Percentiles rank a stretch among this genome's conserved stretches.
Evolutionary conservation across 352 stramenopile genomes (phyloP).

Genomic region (Elongisporangium senticosum): DNA sequence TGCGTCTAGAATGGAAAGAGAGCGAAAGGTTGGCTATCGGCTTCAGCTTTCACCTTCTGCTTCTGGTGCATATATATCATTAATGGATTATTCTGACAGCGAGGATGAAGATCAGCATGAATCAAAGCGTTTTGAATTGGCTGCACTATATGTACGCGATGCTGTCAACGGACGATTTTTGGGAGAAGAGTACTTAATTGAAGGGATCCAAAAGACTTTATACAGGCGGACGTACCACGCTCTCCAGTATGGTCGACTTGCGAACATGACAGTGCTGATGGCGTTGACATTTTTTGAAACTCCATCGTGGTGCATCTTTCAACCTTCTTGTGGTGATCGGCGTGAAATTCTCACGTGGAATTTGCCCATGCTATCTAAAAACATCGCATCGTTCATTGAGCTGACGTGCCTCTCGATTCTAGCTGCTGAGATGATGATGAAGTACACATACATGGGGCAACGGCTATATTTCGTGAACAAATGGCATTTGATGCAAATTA

Average conservation of each 20-base stretch:
- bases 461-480: constrained; percentile 51
- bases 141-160: constrained; percentile 40
- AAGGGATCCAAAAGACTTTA: constrained; percentile 36
- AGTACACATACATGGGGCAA: constrained; percentile 42
- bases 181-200: constrained; percentile 39
- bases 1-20: background rate
- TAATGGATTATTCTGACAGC: constrained; percentile 7
- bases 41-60: constrained; percentile 4
- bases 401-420: constrained; percentile 37
- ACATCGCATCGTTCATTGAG: constrained; percentile 31
- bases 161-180: constrained; percentile 41
- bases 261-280: constrained; percentile 45
- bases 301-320: constrained; percentile 54
- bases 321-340: constrained; percentile 22
- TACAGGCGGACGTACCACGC: constrained; percentile 50
- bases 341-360: constrained; percentile 25
- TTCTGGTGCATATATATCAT: background rate
- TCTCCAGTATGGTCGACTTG: constrained; percentile 28
- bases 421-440: constrained; percentile 34
- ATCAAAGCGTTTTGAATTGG: constrained; percentile 26
- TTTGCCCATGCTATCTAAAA: constrained; percentile 24
- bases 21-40: background rate
- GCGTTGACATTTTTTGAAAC: constrained; percentile 47
- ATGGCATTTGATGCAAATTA: constrained; percentile 44
- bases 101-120: constrained; percentile 1